Evolutionary conservation across 768 basidiomycete genomes (phyloP).

Genomic region (Gymnopilus junonius): DNA sequence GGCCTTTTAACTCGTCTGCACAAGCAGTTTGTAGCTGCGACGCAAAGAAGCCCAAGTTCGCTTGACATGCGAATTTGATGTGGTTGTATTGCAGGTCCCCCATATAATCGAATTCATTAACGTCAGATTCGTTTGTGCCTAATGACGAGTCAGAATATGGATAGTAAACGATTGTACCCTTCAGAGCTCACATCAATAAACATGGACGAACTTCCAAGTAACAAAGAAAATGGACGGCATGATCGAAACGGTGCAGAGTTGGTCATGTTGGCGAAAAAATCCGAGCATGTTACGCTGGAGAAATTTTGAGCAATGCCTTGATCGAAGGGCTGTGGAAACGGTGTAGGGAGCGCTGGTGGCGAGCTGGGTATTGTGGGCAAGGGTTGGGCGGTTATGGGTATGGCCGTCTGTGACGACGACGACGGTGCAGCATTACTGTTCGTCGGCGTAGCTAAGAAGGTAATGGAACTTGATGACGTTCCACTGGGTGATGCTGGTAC

Average conservation of each 20-base stretch:
- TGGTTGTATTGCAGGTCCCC: constrained; percentile 78
- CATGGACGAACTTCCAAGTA: constrained; percentile 54
- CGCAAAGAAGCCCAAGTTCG: constrained; percentile 72
- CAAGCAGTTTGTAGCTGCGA: constrained; percentile 53
- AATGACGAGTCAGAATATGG: constrained; percentile 24
- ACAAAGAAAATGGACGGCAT: constrained; percentile 79
- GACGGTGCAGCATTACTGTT: constrained; percentile 19
- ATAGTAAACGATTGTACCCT: background rate
- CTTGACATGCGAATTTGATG: constrained; percentile 53
- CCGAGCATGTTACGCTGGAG: constrained; percentile 62
- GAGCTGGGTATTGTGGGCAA: constrained; percentile 54
- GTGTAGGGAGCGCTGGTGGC: constrained; percentile 64
- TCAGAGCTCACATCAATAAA: constrained; percentile 56
- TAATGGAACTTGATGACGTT: background rate
- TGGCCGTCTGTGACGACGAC: constrained; percentile 22
- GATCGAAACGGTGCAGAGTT: constrained; percentile 58
- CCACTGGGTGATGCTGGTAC: constrained; percentile 11
- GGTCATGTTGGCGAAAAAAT: constrained; percentile 82
- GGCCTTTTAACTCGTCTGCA: constrained; percentile 53
- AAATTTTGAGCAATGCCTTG: constrained; percentile 66
- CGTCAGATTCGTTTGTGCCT: constrained; percentile 70
- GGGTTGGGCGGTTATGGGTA: constrained; percentile 28
- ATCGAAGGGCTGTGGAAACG: constrained; percentile 81
- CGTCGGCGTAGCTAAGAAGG: background rate
- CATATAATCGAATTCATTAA: constrained; percentile 71